Conservation (phyloP, 2,329 filamentous ascomycete species). For the Colletotrichum salicis region DNA sequence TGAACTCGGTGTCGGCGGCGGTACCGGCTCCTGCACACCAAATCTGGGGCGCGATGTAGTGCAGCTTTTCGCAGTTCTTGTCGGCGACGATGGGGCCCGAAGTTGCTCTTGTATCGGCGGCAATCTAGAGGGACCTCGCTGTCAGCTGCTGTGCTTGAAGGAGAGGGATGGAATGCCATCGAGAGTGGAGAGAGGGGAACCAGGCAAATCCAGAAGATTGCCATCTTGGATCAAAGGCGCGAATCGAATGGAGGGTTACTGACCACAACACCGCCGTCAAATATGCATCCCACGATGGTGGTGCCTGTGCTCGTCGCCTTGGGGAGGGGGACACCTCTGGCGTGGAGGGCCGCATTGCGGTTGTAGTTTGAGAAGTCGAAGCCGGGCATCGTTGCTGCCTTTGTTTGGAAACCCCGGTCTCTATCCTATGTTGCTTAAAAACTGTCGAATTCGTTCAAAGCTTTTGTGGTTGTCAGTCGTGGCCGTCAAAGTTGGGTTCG, state of each 20-base stretch:
- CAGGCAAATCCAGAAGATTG: too few species aligned
- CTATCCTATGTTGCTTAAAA: neutral
- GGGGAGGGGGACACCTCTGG: constrained; percentile 90
- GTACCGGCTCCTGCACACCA: constrained; percentile 99
- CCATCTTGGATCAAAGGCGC: neutral
- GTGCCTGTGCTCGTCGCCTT: constrained; percentile 99
- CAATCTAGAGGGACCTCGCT: constrained; percentile 70
- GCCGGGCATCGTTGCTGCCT: constrained; percentile 78
- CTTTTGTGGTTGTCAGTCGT: constrained; percentile 22
- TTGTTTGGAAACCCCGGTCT: constrained; percentile 11
- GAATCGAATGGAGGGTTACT: constrained; percentile 42
- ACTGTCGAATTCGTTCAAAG: constrained; percentile 5
- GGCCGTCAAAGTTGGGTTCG: neutral
- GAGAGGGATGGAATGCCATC: constrained; percentile 31
- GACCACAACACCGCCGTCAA: constrained; percentile 94
- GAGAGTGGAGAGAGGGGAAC: neutral
- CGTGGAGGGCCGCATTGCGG: constrained; percentile 96
- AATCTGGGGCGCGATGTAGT: constrained; percentile 98
- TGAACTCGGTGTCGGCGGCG: constrained; percentile 98
- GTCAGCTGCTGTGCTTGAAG: constrained; percentile 9
- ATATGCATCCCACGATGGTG: constrained; percentile 98
- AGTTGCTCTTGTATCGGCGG: constrained; percentile 96
- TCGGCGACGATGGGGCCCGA: constrained; percentile 98
- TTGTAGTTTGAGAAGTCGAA: constrained; percentile 99
- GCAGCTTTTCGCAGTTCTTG: constrained; percentile 99